Base-by-base conservation (phyloP, 2,329 filamentous ascomycete genomes). In the Fusarium transvaalense region DNA sequence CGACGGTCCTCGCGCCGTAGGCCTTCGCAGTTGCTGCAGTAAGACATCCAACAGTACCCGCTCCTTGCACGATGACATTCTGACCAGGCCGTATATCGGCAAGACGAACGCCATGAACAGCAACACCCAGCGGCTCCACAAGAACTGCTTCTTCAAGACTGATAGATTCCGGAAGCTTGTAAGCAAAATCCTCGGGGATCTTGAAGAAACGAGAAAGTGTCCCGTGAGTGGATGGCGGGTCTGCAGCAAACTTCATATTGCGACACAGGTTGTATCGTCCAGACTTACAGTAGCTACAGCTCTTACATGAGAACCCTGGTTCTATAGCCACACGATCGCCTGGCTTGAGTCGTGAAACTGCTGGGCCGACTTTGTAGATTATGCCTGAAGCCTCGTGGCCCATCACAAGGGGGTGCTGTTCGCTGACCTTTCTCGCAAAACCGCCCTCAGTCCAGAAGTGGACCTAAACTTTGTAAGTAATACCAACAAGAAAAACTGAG, bases 281-380 rank as follows among this genome's bases (percentile, higher is more conserved):
- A 39, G 86, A 84, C 69, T 93, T 91, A 84, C 94, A 98, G 67
- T 88, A 83, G 42, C 81, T 80, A 82, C 94, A 98, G 64, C 88
- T 86, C 41, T 91, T 89, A 81, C 95, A 98, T 1, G 94, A 92
- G 55, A 92, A 86, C 42, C 95, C 95, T 15, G 97, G 95, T 82
- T 98, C 95, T 42, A 97, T 84, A 15, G 95, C 94, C n/a, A 97
- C 91, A 68, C 92, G 89, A 80, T 97, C 94, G 56, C 94, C 94
- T 6, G 85, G 76, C 66, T 87, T 81, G 65, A 97, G 86, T 31
- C 78, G 80, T 21, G 82, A 87, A 8, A 93, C 90, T 8, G 82
- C 82, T 3, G 85, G 76, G 17, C 93, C 94, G 32, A 92, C 83
- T 38, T 86, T 85, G 64, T 93, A 87, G 37, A 97, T 85, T 31